These are phyloP conservation scores for Saitoella complicata DNA, from an alignment of 805 yeast species.

Conservation along the genomic window DNA sequence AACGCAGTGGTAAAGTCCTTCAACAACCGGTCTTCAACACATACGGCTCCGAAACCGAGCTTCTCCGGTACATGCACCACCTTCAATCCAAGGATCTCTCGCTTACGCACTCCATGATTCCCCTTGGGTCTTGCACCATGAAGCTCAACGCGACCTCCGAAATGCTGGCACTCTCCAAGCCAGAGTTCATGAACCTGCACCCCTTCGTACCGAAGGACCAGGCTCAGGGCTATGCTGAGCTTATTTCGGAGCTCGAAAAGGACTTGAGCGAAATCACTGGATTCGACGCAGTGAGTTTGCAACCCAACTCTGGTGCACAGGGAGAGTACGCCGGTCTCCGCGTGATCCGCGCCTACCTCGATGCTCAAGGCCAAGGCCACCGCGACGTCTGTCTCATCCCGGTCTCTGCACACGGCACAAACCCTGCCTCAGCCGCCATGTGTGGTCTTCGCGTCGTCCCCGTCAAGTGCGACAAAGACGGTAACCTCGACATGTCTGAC, in stretches of 20 bases:
- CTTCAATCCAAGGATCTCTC: slow-evolving; percentile 82
- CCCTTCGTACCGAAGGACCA: slow-evolving; percentile 87
- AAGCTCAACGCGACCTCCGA: slow-evolving; percentile 88
- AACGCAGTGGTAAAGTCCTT: slow-evolving; percentile 25
- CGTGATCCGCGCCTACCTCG: slow-evolving; percentile 64
- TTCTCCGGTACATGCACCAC: slow-evolving; percentile 76
- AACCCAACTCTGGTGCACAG: slow-evolving; percentile 98
- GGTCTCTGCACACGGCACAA: slow-evolving; percentile 95
- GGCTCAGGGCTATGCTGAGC: slow-evolving; percentile 69
- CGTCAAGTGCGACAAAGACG: slow-evolving; percentile 70
- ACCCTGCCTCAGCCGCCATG: slow-evolving; percentile 98
- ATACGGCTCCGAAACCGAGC: slow-evolving; percentile 87
- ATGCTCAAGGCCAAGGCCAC: slow-evolving; percentile 48
- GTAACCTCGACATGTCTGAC: slow-evolving; percentile 72
- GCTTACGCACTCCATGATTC: slow-evolving; percentile 90
- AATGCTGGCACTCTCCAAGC: slow-evolving; percentile 90
- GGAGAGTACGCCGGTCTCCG: slow-evolving; percentile 94
- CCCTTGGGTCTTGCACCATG: slow-evolving; percentile 97
- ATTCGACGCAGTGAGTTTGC: slow-evolving; percentile 72
- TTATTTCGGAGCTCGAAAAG: slow-evolving; percentile 58
- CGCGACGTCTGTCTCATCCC: slow-evolving; percentile 88
- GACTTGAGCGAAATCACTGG: slow-evolving; percentile 90
- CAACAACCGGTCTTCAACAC: slow-evolving; percentile 65
- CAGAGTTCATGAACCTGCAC: slow-evolving; percentile 74
- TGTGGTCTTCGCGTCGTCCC: slow-evolving; percentile 88